Conservation (phyloP, 2,329 filamentous ascomycete genomes). For the Beauveria bassiana region DNA sequence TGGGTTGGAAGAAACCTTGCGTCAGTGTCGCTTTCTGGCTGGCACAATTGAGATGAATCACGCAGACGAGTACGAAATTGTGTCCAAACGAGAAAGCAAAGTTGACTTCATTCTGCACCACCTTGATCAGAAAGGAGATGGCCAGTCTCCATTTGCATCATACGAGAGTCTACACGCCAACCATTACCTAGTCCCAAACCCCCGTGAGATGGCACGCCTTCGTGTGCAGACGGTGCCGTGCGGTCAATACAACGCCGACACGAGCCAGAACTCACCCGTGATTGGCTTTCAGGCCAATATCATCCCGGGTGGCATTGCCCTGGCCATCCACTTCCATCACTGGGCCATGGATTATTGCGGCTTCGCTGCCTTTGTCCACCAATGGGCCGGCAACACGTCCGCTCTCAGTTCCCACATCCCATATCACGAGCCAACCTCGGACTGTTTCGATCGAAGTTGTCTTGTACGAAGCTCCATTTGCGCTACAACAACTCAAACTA, state of each 20-base stretch:
- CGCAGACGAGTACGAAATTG: not conserved
- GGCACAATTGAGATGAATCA: not conserved
- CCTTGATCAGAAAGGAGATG: not conserved
- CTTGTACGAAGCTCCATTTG: not conserved
- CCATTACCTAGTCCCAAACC: not conserved
- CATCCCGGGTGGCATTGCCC: not conserved
- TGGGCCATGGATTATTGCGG: not conserved
- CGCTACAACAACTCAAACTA: not conserved
- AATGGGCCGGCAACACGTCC: not conserved
- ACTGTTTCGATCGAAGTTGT: not conserved
- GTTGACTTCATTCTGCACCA: not conserved
- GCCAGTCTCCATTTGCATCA: not conserved
- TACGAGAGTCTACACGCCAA: not conserved
- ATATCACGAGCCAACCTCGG: not conserved
- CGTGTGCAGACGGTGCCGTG: not conserved
- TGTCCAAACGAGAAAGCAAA: not conserved
- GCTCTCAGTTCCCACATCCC: not conserved
- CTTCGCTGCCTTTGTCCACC: not conserved
- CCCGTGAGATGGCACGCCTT: not conserved
- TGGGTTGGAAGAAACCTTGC: not conserved
- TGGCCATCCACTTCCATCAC: not conserved
- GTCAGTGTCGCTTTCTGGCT: not conserved
- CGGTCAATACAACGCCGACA: not conserved
- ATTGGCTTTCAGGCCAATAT: not conserved
- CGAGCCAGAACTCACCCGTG: constrained; percentile 9